Evolutionary conservation across 1,139 yeast genomes (phyloP), one percentile per base, ranked within the genome.

Genomic region (Suhomyces bokatorum): DNA sequence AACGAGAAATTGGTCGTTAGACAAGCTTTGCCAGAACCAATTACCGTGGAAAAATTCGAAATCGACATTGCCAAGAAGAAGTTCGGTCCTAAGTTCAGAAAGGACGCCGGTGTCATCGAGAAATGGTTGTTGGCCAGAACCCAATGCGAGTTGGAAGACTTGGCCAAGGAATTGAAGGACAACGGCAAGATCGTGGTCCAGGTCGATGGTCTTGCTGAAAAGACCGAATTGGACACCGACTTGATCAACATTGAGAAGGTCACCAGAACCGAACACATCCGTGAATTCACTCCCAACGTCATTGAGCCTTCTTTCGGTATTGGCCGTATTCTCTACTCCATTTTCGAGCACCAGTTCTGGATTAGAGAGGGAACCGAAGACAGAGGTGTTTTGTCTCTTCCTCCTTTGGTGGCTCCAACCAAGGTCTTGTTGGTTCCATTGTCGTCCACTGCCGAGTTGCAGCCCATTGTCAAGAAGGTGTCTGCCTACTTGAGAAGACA

Each of bases 221-320:
- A 60, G 30, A 76, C 85, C 43, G 97, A 88, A 69, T 74, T 90
- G 52, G 96, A 85, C 56, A 66, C 73, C 45, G 80, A 82, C 39
- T 81, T 90, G 58, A 77, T 93, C 54, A 76, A 75, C 53, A 88
- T 93, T 63, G 89, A 80, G 58, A 83, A 87, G 75, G 85, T 81
- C 60, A 82, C 85, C 45, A 84, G 83, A 64, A 85, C 86, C 43
- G 96, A 89, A 70, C 96, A 91, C 66, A 78, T 93, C 48, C 88
- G 99, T 65, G 99, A 95, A 72, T 95, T 73, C 72, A 88, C 91
- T 55, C 99, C 99, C 52, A 91, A 89, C 64, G 99, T 95, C 50
- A 95, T 95, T 62, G 99, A 95, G 73, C 99, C 99, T 52, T 95
- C 99, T 7, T 95, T 95, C 62, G 99, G 99, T 80, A 87, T 95